Percentiles rank a stretch among this genome's conserved stretches.
phyloP scores from a whole-genome alignment of 208 protist genomes.

The Leishmania turanica region DNA sequence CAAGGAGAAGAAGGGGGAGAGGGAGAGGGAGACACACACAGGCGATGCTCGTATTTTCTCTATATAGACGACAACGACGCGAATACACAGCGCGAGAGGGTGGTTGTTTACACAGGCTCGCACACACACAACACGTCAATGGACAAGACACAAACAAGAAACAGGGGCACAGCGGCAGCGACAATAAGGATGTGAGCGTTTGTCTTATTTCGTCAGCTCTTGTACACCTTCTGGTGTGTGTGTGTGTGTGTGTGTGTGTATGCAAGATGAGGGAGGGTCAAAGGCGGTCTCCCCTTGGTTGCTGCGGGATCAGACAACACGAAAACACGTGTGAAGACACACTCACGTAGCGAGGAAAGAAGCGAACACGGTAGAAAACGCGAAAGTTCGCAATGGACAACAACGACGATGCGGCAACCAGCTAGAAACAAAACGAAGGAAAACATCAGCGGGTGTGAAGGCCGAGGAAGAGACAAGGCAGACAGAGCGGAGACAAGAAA shows the following conservation, averaged over 20 bases:
- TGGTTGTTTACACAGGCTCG: not conserved
- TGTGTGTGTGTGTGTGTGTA: too few species aligned
- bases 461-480: not conserved
- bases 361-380: not conserved
- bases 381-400: not conserved
- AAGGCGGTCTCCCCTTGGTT: not conserved
- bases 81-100: not conserved
- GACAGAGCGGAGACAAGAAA: not conserved
- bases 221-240: too few species aligned
- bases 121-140: too few species aligned
- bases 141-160: not conserved
- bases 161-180: not conserved
- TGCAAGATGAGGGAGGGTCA: not conserved
- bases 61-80: not conserved
- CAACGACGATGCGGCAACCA: not conserved
- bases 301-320: not conserved
- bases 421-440: not conserved
- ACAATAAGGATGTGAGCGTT: not conserved
- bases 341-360: not conserved
- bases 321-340: not conserved
- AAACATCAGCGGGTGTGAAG: not conserved
- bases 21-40: not conserved
- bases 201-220: too few species aligned
- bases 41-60: not conserved
- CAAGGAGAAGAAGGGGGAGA: not conserved